phyloP scores from a whole-genome alignment of 805 yeast species.

The Nakazawaea siamensis region DNA sequence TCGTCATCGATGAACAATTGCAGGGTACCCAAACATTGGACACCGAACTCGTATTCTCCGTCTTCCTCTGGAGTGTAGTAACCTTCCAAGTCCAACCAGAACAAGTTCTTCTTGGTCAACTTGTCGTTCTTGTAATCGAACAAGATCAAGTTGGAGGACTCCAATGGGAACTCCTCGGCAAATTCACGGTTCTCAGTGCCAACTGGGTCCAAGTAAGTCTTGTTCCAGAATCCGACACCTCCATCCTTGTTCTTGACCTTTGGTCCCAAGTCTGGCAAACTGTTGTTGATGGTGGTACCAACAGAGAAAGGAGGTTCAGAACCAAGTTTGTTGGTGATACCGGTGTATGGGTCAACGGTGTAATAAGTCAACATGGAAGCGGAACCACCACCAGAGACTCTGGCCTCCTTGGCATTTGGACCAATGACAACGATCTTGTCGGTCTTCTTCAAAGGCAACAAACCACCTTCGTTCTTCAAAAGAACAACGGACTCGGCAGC shows the following conservation, averaged over 20 bases:
- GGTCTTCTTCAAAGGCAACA: slow-evolving; percentile 37
- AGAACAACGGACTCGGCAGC: slow-evolving; percentile 47
- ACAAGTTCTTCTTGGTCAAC: slow-evolving; percentile 18
- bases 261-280: slow-evolving; percentile 17
- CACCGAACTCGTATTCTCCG: slow-evolving; percentile 31
- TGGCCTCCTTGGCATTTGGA: slow-evolving; percentile 44
- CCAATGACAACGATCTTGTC: slow-evolving; percentile 46
- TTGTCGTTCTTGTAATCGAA: slow-evolving; percentile 17
- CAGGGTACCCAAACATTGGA: slow-evolving; percentile 33
- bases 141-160: slow-evolving; percentile 13
- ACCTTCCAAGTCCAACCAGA: slow-evolving; percentile 31
- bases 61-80: slow-evolving; percentile 27
- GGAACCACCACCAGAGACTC: slow-evolving; percentile 57
- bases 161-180: slow-evolving; percentile 20
- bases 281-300: slow-evolving; percentile 16
- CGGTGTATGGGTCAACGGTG: slow-evolving; percentile 40
- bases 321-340: slow-evolving; percentile 23
- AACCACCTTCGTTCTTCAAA: slow-evolving; percentile 40
- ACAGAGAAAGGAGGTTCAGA: slow-evolving; percentile 13
- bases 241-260: slow-evolving; percentile 16
- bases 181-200: slow-evolving; percentile 16
- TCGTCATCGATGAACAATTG: slow-evolving; percentile 31
- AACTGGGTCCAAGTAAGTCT: slow-evolving; percentile 21
- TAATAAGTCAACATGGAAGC: slow-evolving; percentile 44
- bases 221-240: slow-evolving; percentile 19